Base-by-base conservation (phyloP, 148 eudicot genomes). In the Cornus florida region DNA sequence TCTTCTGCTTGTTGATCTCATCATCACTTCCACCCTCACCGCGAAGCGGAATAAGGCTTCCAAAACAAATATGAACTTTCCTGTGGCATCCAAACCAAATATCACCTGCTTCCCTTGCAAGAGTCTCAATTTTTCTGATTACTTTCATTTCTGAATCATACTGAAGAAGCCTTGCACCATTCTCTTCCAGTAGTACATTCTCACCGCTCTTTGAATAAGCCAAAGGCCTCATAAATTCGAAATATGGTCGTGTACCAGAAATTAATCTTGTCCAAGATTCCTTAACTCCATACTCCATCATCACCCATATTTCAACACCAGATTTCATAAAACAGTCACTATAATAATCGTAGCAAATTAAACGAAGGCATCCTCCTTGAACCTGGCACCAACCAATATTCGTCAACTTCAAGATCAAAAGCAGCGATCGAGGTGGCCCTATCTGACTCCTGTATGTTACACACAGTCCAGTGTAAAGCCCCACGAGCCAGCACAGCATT, bases 391-490 rank as follows among this genome's bases (percentile, higher is more conserved):
- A 50, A 31, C 57, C 66, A 33, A n/a, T 35, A 75, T 72, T 78
- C 71, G 72, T 89, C 90, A 4, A 41, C 46, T 41, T 7, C 46
- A 41, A 41, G 75, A 85, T 87, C 86, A 67, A 85, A 80, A 3
- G 84, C 79, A 71, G 81, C 72, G 59, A 89, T 85, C 80, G 65
- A 35, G 13, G 53, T 62, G n/a, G 0, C 35, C 0, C 59, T 43
- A n/a, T n/a, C n/a, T n/a, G n/a, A n/a, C n/a, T n/a, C n/a, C 64
- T 0, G 78, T 0, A 69, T 75, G 22, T 38, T 33, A 8, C 33
- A 67, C 79, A 82, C 90, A 48, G 82, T 67, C 85, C 88, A 85
- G 75, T 89, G 88, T 79, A 89, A 82, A 57, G 78, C 82, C 41
- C 84, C 86, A 76, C 68, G 76, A 10, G 76, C 80, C 59, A 72